Percentiles rank a stretch among this genome's conserved stretches.
These are phyloP conservation scores for Fragaria iinumae DNA, from an alignment of 306 rosid genomes.

Conservation along the genomic window DNA sequence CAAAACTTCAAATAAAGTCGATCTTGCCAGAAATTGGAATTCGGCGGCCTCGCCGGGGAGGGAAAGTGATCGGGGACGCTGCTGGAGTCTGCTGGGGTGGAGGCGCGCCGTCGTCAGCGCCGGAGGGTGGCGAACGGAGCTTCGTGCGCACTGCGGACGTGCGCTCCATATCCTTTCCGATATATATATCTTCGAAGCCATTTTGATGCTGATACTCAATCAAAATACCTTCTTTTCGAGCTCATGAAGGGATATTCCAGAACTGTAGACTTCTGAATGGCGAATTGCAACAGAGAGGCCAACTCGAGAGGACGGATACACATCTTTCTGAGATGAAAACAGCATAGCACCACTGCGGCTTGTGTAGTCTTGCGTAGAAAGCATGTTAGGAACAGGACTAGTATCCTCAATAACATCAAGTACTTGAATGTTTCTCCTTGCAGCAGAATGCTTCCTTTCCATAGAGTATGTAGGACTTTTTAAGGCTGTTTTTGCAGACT, in stretches of 20 bases:
- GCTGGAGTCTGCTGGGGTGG: too few species aligned
- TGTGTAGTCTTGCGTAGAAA: conserved; percentile 84
- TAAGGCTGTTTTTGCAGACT: conserved; percentile 72
- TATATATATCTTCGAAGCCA: too few species aligned
- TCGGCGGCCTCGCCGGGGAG: too few species aligned
- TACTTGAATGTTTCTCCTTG: conserved; percentile 67
- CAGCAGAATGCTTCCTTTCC: conserved; percentile 60
- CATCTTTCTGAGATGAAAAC: conserved; percentile 79
- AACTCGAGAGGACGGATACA: conserved; percentile 69
- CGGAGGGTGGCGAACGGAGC: too few species aligned
- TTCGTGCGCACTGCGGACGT: too few species aligned
- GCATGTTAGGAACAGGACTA: conserved; percentile 86
- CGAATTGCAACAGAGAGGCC: conserved; percentile 79
- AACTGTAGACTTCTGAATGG: conserved; percentile 64
- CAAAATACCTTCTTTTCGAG: conserved; percentile 87
- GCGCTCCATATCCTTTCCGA: too few species aligned
- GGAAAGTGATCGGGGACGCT: too few species aligned
- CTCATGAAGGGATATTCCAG: conserved; percentile 85
- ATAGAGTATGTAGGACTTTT: conserved; percentile 69
- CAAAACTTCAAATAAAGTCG: too few species aligned
- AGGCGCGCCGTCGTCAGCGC: too few species aligned
- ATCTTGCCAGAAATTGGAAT: too few species aligned
- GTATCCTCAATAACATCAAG: conserved; percentile 86
- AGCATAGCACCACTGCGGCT: conserved; percentile 58
- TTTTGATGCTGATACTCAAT: too few species aligned